Conservation (phyloP, 1,284 basidiomycete species). For the Malassezia psittaci region DNA sequence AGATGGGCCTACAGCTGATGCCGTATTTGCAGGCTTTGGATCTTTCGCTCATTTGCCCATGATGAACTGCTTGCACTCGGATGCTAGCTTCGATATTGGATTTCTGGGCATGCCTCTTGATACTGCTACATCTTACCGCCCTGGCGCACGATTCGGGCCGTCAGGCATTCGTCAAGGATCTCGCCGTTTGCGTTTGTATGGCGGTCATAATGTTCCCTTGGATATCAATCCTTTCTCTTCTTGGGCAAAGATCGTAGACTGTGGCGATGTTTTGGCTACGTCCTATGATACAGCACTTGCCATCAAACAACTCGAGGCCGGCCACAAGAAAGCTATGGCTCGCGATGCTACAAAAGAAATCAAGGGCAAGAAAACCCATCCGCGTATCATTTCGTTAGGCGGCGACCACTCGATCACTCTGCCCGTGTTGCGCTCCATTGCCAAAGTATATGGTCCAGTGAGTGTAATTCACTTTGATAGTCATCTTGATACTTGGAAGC, state of each 20-base stretch:
- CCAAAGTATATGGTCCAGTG: constrained; percentile 62
- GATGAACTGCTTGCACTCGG: constrained; percentile 25
- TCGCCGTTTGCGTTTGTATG: constrained; percentile 61
- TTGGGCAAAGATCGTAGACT: constrained; percentile 57
- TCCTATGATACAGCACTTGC: constrained; percentile 67
- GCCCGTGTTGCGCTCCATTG: constrained; percentile 62
- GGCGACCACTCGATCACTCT: constrained; percentile 63
- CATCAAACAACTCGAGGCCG: constrained; percentile 62
- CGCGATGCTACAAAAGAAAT: constrained; percentile 3
- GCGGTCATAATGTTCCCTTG: constrained; percentile 65
- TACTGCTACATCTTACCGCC: constrained; percentile 61
- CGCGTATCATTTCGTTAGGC: constrained; percentile 62
- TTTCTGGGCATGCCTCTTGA: constrained; percentile 71
- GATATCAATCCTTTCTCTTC: constrained; percentile 59
- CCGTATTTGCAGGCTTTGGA: constrained; percentile 44
- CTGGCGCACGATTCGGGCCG: constrained; percentile 70
- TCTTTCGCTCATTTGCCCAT: constrained; percentile 48
- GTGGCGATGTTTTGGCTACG: constrained; percentile 64
- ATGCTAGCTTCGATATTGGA: constrained; percentile 58
- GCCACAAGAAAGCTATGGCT: constrained; percentile 24
- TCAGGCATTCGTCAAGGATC: constrained; percentile 68
- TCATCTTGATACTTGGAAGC: constrained; percentile 60
- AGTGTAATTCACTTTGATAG: constrained; percentile 68
- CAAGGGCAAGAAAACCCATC: constrained; percentile 5
- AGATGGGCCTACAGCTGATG: constrained; percentile 17